Evolutionary conservation across 192 early-diverging fungal genomes (phyloP).

Genomic region (Paraglomus occultum): DNA sequence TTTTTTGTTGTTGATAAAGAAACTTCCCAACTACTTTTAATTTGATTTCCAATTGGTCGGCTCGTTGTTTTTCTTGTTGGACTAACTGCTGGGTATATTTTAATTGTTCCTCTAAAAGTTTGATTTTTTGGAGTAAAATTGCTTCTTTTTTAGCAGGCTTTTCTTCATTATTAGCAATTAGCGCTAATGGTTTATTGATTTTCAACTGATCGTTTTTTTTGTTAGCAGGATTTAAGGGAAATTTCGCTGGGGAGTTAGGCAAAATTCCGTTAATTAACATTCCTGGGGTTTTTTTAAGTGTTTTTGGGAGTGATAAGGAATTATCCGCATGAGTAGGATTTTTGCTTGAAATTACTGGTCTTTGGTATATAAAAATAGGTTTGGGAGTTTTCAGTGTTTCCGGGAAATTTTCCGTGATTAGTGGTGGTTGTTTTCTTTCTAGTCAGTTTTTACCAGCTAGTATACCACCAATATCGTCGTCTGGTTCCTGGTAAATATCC

Average conservation of each 20-base stretch:
- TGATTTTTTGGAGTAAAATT: conserved; percentile 10
- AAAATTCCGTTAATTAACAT: not conserved
- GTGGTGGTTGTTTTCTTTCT: conserved; percentile 3
- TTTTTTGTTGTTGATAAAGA: conserved; percentile 14
- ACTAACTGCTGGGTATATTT: conserved; percentile 1
- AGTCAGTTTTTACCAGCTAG: not conserved
- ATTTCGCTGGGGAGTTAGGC: not conserved
- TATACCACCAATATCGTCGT: not conserved
- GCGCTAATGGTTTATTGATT: too few relatives aligned
- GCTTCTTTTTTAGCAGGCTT: not conserved
- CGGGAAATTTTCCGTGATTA: not conserved
- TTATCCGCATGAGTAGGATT: conserved; percentile 1
- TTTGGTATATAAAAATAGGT: not conserved
- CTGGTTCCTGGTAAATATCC: not conserved
- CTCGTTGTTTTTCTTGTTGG: conserved; percentile 6
- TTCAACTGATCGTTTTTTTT: too few relatives aligned
- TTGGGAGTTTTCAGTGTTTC: not conserved
- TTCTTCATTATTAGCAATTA: not conserved
- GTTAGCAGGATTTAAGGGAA: not conserved
- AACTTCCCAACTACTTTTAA: not conserved
- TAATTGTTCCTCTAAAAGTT: conserved; percentile 7
- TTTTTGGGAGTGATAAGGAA: not conserved
- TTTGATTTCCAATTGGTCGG: not conserved
- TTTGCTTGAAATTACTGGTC: not conserved
- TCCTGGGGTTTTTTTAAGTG: not conserved